phyloP scores from a whole-genome alignment of 768 basidiomycete species.

The Pleurotus eryngii region DNA sequence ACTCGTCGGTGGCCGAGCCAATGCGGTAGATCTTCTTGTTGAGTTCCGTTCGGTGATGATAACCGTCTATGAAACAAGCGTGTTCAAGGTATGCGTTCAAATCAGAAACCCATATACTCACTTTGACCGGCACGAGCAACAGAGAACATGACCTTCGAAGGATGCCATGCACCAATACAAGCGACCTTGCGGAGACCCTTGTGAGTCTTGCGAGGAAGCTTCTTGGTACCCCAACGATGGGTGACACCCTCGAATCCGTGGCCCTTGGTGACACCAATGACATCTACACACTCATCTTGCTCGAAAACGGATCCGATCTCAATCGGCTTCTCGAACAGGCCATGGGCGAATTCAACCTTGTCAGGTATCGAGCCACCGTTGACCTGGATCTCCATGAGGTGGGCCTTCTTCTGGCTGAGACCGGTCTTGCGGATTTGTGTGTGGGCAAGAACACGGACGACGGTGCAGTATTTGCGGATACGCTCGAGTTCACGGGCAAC shows the following conservation, averaged over 20 bases:
- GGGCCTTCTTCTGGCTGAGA: constrained; percentile 98
- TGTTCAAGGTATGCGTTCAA: too few relatives aligned
- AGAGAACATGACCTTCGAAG: constrained; percentile 99
- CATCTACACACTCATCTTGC: constrained; percentile 94
- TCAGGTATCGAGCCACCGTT: constrained; percentile 95
- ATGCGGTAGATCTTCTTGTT: constrained; percentile 99
- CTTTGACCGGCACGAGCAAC: constrained; percentile 99
- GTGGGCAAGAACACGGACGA: constrained; percentile 98
- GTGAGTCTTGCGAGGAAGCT: constrained; percentile 98
- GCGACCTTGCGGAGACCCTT: constrained; percentile 99
- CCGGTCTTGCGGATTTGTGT: constrained; percentile 98
- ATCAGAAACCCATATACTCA: constrained; percentile 35
- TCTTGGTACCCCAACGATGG: constrained; percentile 99
- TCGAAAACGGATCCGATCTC: constrained; percentile 86
- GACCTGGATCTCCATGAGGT: constrained; percentile 99
- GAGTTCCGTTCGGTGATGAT: constrained; percentile 95
- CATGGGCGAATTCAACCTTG: constrained; percentile 95
- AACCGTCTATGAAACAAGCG: constrained; percentile 57
- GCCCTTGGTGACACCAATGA: constrained; percentile 99
- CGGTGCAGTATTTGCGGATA: constrained; percentile 99
- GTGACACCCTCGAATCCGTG: constrained; percentile 99
- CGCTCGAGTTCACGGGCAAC: constrained; percentile 95
- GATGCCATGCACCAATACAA: constrained; percentile 98
- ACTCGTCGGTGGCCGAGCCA: constrained; percentile 71
- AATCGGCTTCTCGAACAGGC: constrained; percentile 94